phyloP scores from a whole-genome alignment of 2,329 filamentous ascomycete species.

The Aspergillus felis region DNA sequence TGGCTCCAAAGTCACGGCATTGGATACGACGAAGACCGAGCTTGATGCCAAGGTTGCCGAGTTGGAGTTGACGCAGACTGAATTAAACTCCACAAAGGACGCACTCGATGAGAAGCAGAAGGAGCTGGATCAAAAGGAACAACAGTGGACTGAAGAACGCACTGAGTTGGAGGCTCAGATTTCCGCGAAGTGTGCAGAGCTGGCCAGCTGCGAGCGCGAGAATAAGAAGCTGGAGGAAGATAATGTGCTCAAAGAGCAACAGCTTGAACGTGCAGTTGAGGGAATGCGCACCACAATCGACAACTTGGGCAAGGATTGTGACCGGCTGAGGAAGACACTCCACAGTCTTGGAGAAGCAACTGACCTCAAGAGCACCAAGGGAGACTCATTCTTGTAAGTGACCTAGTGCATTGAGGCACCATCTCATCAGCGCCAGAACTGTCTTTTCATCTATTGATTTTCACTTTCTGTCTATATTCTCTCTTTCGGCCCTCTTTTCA shows the following conservation, averaged over 20 bases:
- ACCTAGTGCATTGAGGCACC: slow-evolving; percentile 23
- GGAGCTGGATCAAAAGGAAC: slow-evolving; percentile 30
- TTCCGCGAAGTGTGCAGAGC: slow-evolving; percentile 39
- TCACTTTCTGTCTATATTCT: slow-evolving; percentile 7
- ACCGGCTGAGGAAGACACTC: slow-evolving; percentile 48
- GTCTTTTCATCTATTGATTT: slow-evolving; percentile 7
- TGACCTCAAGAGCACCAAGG: slow-evolving; percentile 47
- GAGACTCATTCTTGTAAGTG: slow-evolving; percentile 50
- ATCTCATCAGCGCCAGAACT: slow-evolving; percentile 14
- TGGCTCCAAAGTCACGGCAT: slow-evolving; percentile 23
- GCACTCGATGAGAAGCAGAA: slow-evolving; percentile 26
- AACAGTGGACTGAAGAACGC: slow-evolving; percentile 31
- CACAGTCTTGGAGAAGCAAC: slow-evolving; percentile 50
- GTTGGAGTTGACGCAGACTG: slow-evolving; percentile 16
- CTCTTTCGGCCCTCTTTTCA: slow-evolving; percentile 8
- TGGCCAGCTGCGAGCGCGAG: slow-evolving; percentile 43
- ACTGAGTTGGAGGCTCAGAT: slow-evolving; percentile 32
- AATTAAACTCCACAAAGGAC: slow-evolving; percentile 25
- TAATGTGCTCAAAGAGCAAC: slow-evolving; percentile 44
- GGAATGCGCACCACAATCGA: slow-evolving; percentile 47
- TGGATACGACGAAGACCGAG: slow-evolving; percentile 23
- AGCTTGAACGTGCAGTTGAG: slow-evolving; percentile 41
- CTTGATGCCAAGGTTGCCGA: slow-evolving; percentile 19
- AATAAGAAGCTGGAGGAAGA: slow-evolving; percentile 43
- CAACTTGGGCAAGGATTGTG: slow-evolving; percentile 49